These are phyloP conservation scores for Tetracladium maxilliforme DNA, from an alignment of 2,329 filamentous ascomycete genomes.

Conservation along the genomic window DNA sequence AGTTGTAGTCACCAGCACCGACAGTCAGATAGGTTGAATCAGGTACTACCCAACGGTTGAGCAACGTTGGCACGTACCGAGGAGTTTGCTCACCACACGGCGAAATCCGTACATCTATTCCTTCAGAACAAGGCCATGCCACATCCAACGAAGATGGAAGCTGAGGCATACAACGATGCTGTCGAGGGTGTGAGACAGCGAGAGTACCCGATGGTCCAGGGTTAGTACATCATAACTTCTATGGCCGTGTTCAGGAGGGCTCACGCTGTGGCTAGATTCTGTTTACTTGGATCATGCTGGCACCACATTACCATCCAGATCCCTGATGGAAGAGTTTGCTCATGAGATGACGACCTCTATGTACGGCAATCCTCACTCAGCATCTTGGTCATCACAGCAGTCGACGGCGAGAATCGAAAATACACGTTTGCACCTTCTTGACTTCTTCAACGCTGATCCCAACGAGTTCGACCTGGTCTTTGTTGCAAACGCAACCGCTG, in stretches of 20 bases:
- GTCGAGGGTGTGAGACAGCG: slow-evolving; percentile 41
- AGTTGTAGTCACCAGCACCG: too few relatives aligned
- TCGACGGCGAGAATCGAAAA: slow-evolving; percentile 65
- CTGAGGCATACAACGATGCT: slow-evolving; percentile 45
- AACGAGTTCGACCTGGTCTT: slow-evolving; percentile 79
- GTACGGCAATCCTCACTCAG: slow-evolving; percentile 87
- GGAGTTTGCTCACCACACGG: too few relatives aligned
- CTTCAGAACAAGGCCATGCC: too few relatives aligned
- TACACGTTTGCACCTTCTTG: slow-evolving; percentile 52
- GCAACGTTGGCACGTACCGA: too few relatives aligned
- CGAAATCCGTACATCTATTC: too few relatives aligned
- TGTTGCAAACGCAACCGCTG: slow-evolving; percentile 83
- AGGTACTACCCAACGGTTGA: too few relatives aligned
- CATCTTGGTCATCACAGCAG: slow-evolving; percentile 65
- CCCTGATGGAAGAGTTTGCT: slow-evolving; percentile 66
- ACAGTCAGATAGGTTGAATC: too few relatives aligned
- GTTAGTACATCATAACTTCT: slow-evolving; percentile 26
- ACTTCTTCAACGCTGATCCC: slow-evolving; percentile 71
- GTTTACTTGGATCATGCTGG: slow-evolving; percentile 90
- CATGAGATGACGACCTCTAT: slow-evolving; percentile 64
- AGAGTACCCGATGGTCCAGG: slow-evolving; percentile 59
- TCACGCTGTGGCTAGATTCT: slow-evolving; percentile 31
- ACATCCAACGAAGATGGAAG: too few relatives aligned
- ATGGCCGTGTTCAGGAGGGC: slow-evolving; percentile 1
- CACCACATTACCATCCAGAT: slow-evolving; percentile 73